These are phyloP conservation scores for Tothia fuscella DNA, from an alignment of 2,329 filamentous ascomycete species.

Conservation along the genomic window DNA sequence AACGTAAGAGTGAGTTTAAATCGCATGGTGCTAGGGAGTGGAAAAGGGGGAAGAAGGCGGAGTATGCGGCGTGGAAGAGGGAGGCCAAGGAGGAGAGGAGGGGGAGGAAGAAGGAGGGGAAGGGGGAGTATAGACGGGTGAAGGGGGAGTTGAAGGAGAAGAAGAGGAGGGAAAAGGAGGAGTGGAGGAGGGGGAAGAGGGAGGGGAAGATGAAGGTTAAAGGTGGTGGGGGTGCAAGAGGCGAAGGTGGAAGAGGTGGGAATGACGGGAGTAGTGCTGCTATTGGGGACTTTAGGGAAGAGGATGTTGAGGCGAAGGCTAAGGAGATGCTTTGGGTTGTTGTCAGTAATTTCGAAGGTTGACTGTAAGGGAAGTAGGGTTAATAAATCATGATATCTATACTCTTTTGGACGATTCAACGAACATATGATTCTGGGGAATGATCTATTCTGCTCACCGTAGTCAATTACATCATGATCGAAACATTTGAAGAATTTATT, in stretches of 20 bases:
- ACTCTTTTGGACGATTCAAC: too few species aligned
- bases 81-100: neutral
- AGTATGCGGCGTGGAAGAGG: slow-evolving; percentile 1
- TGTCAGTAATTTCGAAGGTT: neutral
- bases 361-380: too few species aligned
- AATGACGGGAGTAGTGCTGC: neutral
- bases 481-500: too few species aligned
- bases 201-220: slow-evolving; percentile 5
- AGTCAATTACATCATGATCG: too few species aligned
- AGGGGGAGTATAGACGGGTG: neutral
- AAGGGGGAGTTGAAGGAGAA: neutral
- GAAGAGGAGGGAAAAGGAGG: neutral
- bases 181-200: slow-evolving; percentile 4
- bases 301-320: slow-evolving; percentile 2
- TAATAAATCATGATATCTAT: too few species aligned
- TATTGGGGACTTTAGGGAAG: neutral
- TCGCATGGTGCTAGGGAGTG: too few species aligned
- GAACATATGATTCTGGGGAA: too few species aligned
- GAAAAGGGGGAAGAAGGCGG: slow-evolving; percentile 1
- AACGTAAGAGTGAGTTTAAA: slow-evolving; percentile 1
- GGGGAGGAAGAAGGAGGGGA: neutral
- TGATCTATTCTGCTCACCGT: too few species aligned
- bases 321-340: slow-evolving; percentile 9
- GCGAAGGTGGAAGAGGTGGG: neutral
- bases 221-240: neutral